Evolutionary conservation across 345 rosid genomes (phyloP).

Genomic region (Aegle marmelos): DNA sequence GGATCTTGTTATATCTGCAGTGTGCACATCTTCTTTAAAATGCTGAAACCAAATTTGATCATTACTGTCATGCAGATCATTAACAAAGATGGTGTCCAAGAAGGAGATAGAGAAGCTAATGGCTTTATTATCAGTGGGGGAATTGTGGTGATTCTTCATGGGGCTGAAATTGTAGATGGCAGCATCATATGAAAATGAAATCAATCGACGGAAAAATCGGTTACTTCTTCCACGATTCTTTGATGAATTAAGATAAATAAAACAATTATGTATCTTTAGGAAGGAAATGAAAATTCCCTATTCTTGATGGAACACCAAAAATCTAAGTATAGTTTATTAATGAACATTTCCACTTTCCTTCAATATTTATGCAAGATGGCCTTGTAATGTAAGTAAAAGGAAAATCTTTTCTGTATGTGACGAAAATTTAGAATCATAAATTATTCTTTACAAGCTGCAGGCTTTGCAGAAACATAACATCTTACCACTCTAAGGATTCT

Average conservation of each 20-base stretch:
- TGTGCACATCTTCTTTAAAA: not conserved
- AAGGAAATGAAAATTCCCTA: not conserved
- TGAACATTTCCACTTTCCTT: not conserved
- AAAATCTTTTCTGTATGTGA: not conserved
- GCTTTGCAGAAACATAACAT: not conserved
- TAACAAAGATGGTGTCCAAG: constrained; percentile 63
- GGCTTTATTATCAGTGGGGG: constrained; percentile 76
- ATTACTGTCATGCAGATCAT: constrained; percentile 44
- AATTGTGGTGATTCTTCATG: constrained; percentile 56
- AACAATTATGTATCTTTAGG: not conserved
- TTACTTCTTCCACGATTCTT: constrained; percentile 19
- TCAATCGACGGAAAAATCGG: not conserved
- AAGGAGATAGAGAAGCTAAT: constrained; percentile 51
- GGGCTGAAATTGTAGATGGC: constrained; percentile 52
- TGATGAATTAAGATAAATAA: not conserved
- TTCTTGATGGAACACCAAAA: constrained; percentile 1
- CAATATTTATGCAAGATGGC: not conserved
- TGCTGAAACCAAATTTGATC: not conserved
- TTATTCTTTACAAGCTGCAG: not conserved
- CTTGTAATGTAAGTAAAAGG: too few relatives aligned
- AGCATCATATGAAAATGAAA: constrained; percentile 49
- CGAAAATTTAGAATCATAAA: not conserved
- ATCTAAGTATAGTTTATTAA: not conserved
- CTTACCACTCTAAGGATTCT: not conserved
- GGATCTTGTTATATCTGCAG: not conserved